Conservation (phyloP, 2,329 filamentous ascomycete species). For the Alternaria longipes region DNA sequence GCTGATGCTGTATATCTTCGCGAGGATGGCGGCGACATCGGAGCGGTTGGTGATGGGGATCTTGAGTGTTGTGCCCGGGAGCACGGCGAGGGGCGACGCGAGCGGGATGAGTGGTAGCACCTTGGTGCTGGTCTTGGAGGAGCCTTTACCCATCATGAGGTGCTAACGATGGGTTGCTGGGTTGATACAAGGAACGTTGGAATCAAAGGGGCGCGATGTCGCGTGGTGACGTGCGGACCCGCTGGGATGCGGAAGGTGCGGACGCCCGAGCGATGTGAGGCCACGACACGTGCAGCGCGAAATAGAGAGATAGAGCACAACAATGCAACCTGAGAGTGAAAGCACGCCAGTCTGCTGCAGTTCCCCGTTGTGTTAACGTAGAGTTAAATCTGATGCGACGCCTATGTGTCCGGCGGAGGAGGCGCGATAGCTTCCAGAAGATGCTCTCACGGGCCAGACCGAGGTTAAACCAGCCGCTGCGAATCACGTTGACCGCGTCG, state of each 20-base stretch:
- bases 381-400: background rate
- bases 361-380: background rate
- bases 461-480: constrained; percentile 21
- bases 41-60: constrained; percentile 84
- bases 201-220: constrained; percentile 4
- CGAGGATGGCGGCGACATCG: constrained; percentile 88
- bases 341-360: background rate
- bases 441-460: constrained; percentile 24
- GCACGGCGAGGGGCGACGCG: constrained; percentile 79
- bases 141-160: constrained; percentile 47
- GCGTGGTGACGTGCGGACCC: constrained; percentile 22
- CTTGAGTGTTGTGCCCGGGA: constrained; percentile 85
- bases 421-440: constrained; percentile 30
- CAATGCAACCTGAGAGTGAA: background rate
- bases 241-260: constrained; percentile 14
- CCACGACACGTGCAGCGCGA: background rate
- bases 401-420: constrained; percentile 3
- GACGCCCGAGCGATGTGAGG: constrained; percentile 10
- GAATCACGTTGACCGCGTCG: constrained; percentile 7
- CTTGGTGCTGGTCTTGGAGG: constrained; percentile 46
- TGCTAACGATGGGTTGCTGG: constrained; percentile 4
- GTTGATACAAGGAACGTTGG: background rate
- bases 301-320: background rate
- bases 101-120: constrained; percentile 82
- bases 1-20: constrained; percentile 81